A percentile compares a stretch with the other conserved stretches of the same genome.
Conservation (phyloP, 805 yeast genomes). For the Pichia scutulata region DNA sequence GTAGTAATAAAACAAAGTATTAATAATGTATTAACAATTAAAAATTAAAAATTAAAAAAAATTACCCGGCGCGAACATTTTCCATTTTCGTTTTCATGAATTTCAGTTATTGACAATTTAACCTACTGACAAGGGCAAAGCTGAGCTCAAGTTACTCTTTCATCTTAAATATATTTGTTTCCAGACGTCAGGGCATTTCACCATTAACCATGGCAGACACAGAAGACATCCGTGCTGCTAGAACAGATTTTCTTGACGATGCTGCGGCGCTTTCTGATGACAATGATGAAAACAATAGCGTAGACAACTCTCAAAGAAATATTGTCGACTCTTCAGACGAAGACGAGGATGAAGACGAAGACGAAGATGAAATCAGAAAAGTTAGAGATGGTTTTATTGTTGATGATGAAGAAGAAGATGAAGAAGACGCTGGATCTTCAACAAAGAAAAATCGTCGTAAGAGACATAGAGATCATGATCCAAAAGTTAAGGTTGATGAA, state of each 20-base stretch:
- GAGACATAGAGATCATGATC: constrained; percentile 30
- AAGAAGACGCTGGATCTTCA: constrained; percentile 29
- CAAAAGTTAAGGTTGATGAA: constrained; percentile 32
- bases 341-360: constrained; percentile 79
- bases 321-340: constrained; percentile 75
- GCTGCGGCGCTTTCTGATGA: constrained; percentile 26
- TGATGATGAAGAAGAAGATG: constrained; percentile 65
- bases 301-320: constrained; percentile 21
- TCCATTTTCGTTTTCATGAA: background rate
- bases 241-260: constrained; percentile 16
- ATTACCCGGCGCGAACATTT: background rate
- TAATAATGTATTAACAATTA: no score
- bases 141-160: no score
- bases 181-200: background rate
- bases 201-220: constrained; percentile 2
- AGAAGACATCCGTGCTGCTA: background rate
- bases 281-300: constrained; percentile 31
- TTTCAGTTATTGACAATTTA: background rate
- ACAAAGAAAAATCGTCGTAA: constrained; percentile 32
- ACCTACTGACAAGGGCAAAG: background rate
- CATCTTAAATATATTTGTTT: background rate
- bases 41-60: no score
- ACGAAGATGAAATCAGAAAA: constrained; percentile 78
- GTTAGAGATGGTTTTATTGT: constrained; percentile 91
- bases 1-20: background rate